Base-by-base conservation (phyloP, 495 filamentous ascomycete species). In the Neurospora hispaniola region DNA sequence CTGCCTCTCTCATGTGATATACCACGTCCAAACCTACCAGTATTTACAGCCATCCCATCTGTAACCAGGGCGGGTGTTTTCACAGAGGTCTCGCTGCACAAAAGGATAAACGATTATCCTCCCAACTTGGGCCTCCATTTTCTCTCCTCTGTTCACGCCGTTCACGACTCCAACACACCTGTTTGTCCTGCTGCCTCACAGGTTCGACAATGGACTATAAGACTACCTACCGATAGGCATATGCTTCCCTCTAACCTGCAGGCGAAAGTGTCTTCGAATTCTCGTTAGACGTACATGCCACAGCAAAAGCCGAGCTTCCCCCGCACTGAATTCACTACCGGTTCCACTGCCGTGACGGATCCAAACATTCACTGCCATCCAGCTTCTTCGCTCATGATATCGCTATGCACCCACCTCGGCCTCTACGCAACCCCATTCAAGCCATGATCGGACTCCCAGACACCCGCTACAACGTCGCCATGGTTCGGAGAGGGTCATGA, bases 401-500 rank as follows among this genome's bases (percentile, higher is more conserved):
- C 54, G 35, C 54, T 66, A 31, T 35, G 16, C 54, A 18, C 27
- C 27, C 54, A 18, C 27, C 27, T 66, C 54, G 54, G 54, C 12
- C 54, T 66, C 27, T 66, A 31, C 54, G 54, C 54, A 66, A 66
- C 14, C 27, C 7, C 54, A 66, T 31, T 38, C 54, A 66, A 66
- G 54, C 27, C 54, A 66, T 66, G 54, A 18, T 66, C 54, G 27
- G 27, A 35, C 27, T 66, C 54, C 54, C 27, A 66, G 6, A 27
- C 54, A 18, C 54, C 35, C 23, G 27, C 54, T 66, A 66, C 54
- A 66, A 38, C 54, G 54, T 66, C 54, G 54, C 3, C 54, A 66
- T 59, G 70, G 44, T 71, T 3, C 18, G n/a, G n/a, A 71, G 42
- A 46, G 42, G 70, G 43, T 43, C 44, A 66, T 71, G 70, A 71